Evolutionary conservation across 192 early-diverging fungal species (phyloP).

Genomic region (Paraglomus brasilianum): DNA sequence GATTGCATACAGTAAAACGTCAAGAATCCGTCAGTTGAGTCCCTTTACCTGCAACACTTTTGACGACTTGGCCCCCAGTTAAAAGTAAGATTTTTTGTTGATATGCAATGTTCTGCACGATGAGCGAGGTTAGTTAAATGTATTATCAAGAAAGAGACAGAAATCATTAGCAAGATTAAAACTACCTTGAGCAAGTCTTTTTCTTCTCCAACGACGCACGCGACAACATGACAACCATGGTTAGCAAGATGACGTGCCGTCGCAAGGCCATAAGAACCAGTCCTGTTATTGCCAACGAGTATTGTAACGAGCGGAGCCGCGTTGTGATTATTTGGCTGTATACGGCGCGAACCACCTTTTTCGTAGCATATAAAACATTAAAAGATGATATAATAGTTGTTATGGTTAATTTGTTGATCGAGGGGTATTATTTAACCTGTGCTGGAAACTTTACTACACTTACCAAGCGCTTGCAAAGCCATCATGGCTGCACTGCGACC

Average conservation of each 20-base stretch:
- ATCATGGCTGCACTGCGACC: conserved; percentile 71
- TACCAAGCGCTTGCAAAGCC: conserved; percentile 68
- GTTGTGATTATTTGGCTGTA: conserved; percentile 76
- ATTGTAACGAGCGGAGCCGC: conserved; percentile 68
- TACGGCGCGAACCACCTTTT: conserved; percentile 65
- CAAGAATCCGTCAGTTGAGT: neutral
- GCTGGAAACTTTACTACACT: neutral
- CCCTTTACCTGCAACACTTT: conserved; percentile 22
- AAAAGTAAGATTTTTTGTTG: conserved; percentile 29
- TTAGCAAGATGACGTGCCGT: conserved; percentile 78
- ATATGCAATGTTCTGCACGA: conserved; percentile 16
- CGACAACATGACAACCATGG: conserved; percentile 68
- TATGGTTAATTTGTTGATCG: too few species aligned
- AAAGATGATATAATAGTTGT: neutral
- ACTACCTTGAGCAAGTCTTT: conserved; percentile 48
- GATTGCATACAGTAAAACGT: neutral
- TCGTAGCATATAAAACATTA: neutral
- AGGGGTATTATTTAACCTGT: too few species aligned
- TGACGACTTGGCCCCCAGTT: conserved; percentile 25
- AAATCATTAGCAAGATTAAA: conserved; percentile 14
- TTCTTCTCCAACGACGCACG: conserved; percentile 45
- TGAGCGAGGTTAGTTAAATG: too few species aligned
- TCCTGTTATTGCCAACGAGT: conserved; percentile 71
- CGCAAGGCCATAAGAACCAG: conserved; percentile 68
- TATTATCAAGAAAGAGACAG: too few species aligned